Conservation (phyloP, 2,329 filamentous ascomycete species). For the Thielaviopsis cerberus region DNA sequence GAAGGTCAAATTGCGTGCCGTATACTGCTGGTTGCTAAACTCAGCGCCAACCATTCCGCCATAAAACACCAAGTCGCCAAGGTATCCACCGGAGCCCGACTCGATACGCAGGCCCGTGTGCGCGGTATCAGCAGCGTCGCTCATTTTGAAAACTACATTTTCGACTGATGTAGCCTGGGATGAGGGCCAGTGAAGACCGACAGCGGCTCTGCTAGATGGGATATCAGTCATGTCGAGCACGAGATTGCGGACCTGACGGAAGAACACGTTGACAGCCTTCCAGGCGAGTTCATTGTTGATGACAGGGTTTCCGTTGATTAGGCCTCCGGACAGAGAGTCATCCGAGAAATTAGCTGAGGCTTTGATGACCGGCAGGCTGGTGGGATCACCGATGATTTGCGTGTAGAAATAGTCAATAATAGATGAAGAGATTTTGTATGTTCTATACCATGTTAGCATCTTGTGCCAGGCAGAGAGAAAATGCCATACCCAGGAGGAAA, state of each 20-base stretch:
- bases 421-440: slow-evolving; percentile 51
- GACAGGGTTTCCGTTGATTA: slow-evolving; percentile 31
- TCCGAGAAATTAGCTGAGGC: slow-evolving; percentile 29
- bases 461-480: not conserved
- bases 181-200: slow-evolving; percentile 50
- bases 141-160: slow-evolving; percentile 38
- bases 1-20: slow-evolving; percentile 49
- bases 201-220: slow-evolving; percentile 24
- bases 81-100: slow-evolving; percentile 45
- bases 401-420: slow-evolving; percentile 65
- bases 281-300: slow-evolving; percentile 25
- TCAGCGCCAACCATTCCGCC: slow-evolving; percentile 43
- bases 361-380: slow-evolving; percentile 35
- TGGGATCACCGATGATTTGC: slow-evolving; percentile 55
- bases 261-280: slow-evolving; percentile 40
- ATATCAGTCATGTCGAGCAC: slow-evolving; percentile 35
- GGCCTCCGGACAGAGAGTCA: slow-evolving; percentile 17
- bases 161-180: slow-evolving; percentile 43
- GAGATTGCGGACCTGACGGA: slow-evolving; percentile 38
- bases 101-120: slow-evolving; percentile 44
- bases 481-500: slow-evolving; percentile 20
- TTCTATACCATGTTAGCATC: slow-evolving; percentile 20
- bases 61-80: slow-evolving; percentile 52
- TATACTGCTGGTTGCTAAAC: slow-evolving; percentile 53
- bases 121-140: slow-evolving; percentile 25